These are phyloP conservation scores for Glaciozyma martinii DNA, from an alignment of 768 basidiomycete species.

Conservation along the genomic window DNA sequence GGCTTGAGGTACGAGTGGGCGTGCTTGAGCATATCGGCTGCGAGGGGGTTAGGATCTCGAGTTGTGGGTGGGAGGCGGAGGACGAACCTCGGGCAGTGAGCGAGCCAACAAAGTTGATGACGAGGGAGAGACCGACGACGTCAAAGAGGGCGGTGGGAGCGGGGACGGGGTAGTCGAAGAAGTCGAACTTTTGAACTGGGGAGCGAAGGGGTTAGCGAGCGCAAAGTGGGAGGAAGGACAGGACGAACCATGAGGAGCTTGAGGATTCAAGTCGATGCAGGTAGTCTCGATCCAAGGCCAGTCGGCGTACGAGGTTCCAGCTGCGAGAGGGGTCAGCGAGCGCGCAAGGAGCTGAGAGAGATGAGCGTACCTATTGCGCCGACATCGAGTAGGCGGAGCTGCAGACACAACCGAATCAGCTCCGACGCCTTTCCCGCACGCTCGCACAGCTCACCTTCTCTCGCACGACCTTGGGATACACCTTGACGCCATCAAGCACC, in stretches of 20 bases:
- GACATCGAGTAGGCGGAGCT: slow-evolving; percentile 28
- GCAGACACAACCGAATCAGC: not conserved
- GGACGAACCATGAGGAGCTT: slow-evolving; percentile 12
- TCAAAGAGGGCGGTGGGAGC: slow-evolving; percentile 24
- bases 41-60: not conserved
- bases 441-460: slow-evolving; percentile 13
- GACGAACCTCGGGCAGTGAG: slow-evolving; percentile 28
- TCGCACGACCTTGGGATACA: slow-evolving; percentile 18
- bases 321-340: too few species aligned
- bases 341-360: too few species aligned
- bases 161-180: slow-evolving; percentile 32
- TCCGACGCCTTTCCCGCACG: too few species aligned
- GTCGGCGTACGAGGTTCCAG: slow-evolving; percentile 8
- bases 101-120: slow-evolving; percentile 33
- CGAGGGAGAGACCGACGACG: slow-evolving; percentile 30
- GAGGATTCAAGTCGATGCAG: slow-evolving; percentile 34
- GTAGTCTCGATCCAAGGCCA: slow-evolving; percentile 29
- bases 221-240: too few species aligned
- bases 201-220: too few species aligned
- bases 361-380: slow-evolving; percentile 23
- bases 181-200: slow-evolving; percentile 32
- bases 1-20: slow-evolving; percentile 32
- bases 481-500: slow-evolving; percentile 21
- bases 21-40: slow-evolving; percentile 30
- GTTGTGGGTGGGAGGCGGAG: not conserved